Base-by-base conservation (phyloP, 441 rosid genomes). In the Geranium incanum region DNA sequence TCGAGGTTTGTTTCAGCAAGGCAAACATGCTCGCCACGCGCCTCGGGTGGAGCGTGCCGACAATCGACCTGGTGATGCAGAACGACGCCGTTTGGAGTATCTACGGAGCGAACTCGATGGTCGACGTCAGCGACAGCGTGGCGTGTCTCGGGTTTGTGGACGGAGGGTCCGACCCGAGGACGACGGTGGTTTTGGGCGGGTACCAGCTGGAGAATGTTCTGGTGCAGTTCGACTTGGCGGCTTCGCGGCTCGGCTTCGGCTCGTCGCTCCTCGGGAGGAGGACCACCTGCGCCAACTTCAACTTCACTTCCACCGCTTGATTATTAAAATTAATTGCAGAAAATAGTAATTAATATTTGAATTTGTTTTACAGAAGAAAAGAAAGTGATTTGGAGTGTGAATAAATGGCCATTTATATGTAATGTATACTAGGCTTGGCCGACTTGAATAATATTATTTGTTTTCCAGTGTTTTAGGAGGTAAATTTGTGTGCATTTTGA, bases 171-270 rank as follows among this genome's bases (percentile, higher is more conserved):
- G 71, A 82, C 6, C 84, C 89, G 0, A 78, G 45, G 75, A 85
- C 93, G 9, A 81, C 96, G 3, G 71, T 93, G 0, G 88, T 91
- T 1, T 74, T 93, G 12, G 96, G 98, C 71, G 98, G 94, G 70
- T 62, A 43, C 28, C 98, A 89, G 74, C 8, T 87, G 78, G 89
- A 89, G 68, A 36, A 93, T 62, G 85, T 77, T 74, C 74, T 93
- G 28, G 33, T 91, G 5, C 87, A 89, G 77, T 82, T 93, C 18
- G 93, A 93, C 81, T 74, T 86, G 78, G 90, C 88, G 0, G 57
- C 74, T 2, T 87, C 90, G 19, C 85, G 79, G 74, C 79, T 87
- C 0, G 97, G 98, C 5, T 93, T 93, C 74, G 83, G 93, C 76
- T 85, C 89, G 36, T 69, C 86, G 6, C 82, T 88, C 3, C 67